Evolutionary conservation across 176 grass and related monocot genomes (phyloP).

Genomic region (barley (Hordeum vulgare)): DNA sequence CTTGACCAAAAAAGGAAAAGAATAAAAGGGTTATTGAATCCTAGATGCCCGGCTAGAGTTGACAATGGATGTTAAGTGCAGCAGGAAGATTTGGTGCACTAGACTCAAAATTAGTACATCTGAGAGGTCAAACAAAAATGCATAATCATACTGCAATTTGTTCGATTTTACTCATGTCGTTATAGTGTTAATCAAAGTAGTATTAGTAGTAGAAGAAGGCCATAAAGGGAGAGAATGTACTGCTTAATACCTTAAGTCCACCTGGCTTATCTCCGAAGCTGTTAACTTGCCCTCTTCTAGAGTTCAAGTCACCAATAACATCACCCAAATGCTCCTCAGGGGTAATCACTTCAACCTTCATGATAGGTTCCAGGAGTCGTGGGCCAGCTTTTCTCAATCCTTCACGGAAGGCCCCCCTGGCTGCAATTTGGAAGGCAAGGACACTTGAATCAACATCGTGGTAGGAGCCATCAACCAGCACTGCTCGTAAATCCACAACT

Average conservation of each 20-base stretch:
- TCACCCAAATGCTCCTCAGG: conserved; percentile 98
- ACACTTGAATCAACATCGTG: conserved; percentile 99
- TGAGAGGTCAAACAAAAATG: neutral
- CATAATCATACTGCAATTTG: neutral
- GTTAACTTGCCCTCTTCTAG: conserved; percentile 93
- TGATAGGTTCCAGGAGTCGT: conserved; percentile 83
- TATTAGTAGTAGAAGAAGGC: neutral
- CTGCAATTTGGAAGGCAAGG: conserved; percentile 92
- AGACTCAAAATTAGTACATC: no score
- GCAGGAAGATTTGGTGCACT: neutral
- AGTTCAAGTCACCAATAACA: conserved; percentile 99
- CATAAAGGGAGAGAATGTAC: conserved; percentile 3
- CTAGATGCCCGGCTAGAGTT: conserved; percentile 9
- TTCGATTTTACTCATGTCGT: neutral
- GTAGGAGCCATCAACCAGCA: conserved; percentile 87
- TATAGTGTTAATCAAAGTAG: neutral
- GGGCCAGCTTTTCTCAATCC: conserved; percentile 86
- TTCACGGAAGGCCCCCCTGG: conserved; percentile 85
- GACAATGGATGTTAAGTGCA: neutral
- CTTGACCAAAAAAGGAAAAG: neutral
- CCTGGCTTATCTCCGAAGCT: conserved; percentile 91
- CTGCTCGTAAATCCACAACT: conserved; percentile 79
- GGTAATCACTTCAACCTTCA: conserved; percentile 94
- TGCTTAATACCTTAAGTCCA: conserved; percentile 79
- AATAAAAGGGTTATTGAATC: neutral